Conservation (phyloP, 257 asterid species). For the Verbascum thapsus region DNA sequence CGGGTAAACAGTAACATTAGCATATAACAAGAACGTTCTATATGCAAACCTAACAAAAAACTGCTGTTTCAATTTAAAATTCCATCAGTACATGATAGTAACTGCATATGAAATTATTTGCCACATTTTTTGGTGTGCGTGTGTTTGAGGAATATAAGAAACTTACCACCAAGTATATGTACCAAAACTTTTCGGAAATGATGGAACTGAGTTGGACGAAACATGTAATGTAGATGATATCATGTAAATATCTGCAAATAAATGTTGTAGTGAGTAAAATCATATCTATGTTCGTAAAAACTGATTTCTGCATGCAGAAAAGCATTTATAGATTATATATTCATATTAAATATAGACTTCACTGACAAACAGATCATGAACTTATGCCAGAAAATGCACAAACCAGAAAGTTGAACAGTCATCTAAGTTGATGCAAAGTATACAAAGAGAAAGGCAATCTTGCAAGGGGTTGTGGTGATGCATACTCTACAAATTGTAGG, state of each 20-base stretch:
- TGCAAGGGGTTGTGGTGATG: constrained; percentile 1
- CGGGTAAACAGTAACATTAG: neutral
- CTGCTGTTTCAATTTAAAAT: constrained; percentile 12
- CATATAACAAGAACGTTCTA: neutral
- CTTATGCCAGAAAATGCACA: neutral
- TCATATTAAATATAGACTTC: neutral
- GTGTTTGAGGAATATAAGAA: constrained; percentile 1
- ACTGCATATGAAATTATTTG: neutral
- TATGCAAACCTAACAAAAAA: constrained; percentile 6
- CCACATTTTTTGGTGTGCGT: neutral
- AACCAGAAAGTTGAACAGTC: constrained; percentile 2
- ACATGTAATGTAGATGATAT: constrained; percentile 86
- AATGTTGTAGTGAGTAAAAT: constrained; percentile 11
- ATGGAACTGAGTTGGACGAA: constrained; percentile 87
- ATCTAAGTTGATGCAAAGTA: constrained; percentile 4
- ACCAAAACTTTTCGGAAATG: constrained; percentile 87
- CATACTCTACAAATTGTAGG: constrained; percentile 2
- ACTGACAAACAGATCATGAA: constrained; percentile 1
- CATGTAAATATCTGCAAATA: constrained; percentile 81
- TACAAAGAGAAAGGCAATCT: constrained; percentile 1
- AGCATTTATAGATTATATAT: neutral
- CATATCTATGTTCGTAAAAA: constrained; percentile 2
- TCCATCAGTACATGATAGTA: neutral
- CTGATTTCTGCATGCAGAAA: constrained; percentile 2
- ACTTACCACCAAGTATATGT: constrained; percentile 85